phyloP scores from a whole-genome alignment of 2,329 filamentous ascomycete species.

The Ophiostoma perfectum region DNA sequence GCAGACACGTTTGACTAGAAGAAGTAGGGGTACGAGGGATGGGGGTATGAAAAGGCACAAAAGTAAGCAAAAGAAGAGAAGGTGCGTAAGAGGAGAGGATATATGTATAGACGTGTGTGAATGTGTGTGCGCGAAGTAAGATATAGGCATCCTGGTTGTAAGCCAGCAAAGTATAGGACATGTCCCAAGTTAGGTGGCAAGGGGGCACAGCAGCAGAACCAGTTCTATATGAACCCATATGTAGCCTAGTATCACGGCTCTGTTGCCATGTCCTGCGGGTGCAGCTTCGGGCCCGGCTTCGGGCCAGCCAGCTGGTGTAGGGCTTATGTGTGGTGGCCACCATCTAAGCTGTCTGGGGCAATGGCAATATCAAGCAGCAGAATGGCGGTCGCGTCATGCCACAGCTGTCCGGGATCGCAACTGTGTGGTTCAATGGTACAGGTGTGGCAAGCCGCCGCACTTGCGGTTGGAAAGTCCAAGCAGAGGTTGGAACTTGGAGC shows the following conservation, averaged over 20 bases:
- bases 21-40: neutral
- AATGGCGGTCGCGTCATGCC: slow-evolving; percentile 1
- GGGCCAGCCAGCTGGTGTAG: neutral
- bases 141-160: too few species aligned
- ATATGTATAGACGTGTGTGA: too few species aligned
- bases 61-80: neutral
- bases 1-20: neutral
- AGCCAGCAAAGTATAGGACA: neutral
- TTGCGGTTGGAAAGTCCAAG: neutral
- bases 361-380: slow-evolving; percentile 3
- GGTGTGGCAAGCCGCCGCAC: neutral
- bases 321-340: neutral
- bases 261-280: neutral
- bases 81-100: too few species aligned
- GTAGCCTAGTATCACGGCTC: neutral
- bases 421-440: neutral
- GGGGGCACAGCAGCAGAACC: neutral
- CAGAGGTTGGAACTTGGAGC: neutral
- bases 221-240: neutral
- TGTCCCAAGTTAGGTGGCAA: neutral
- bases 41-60: too few species aligned
- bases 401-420: neutral
- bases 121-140: too few species aligned
- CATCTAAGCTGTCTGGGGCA: neutral
- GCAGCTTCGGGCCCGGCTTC: neutral